Evolutionary conservation across 176 grass and related monocot species (phyloP).

Genomic region (Paspalum vaginatum): DNA sequence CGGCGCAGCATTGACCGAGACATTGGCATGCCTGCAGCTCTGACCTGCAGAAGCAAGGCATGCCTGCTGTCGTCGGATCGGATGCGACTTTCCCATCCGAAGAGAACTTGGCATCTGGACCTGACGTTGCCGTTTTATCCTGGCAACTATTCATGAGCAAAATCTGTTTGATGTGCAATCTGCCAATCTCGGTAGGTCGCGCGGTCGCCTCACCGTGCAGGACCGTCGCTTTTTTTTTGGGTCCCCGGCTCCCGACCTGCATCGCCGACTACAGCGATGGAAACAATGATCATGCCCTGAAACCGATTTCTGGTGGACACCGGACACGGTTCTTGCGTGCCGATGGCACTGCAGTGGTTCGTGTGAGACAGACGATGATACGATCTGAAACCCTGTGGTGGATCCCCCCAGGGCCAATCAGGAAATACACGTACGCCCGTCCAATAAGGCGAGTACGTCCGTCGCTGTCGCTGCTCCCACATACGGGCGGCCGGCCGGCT

Average conservation of each 20-base stretch:
- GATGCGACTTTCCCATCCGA: neutral
- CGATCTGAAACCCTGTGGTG: neutral
- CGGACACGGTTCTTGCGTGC: neutral
- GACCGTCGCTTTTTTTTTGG: neutral
- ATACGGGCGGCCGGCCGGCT: neutral
- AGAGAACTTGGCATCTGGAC: neutral
- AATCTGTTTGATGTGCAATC: conserved; percentile 25
- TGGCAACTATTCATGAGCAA: neutral
- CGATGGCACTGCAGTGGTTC: neutral
- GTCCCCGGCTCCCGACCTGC: neutral
- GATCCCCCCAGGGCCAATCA: neutral
- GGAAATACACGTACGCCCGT: neutral
- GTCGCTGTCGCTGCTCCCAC: neutral
- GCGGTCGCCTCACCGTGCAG: neutral
- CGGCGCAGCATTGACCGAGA: neutral
- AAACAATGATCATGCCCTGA: neutral
- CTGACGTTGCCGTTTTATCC: neutral
- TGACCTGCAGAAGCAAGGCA: conserved; percentile 37
- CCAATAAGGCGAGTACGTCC: too few species aligned
- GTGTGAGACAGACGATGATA: neutral
- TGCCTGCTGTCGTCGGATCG: neutral
- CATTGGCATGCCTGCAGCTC: neutral
- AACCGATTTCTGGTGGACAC: neutral
- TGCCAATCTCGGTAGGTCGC: conserved; percentile 22
- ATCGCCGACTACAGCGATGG: neutral